phyloP scores from a whole-genome alignment of 768 basidiomycete genomes.

The Lentinula aciculospora region DNA sequence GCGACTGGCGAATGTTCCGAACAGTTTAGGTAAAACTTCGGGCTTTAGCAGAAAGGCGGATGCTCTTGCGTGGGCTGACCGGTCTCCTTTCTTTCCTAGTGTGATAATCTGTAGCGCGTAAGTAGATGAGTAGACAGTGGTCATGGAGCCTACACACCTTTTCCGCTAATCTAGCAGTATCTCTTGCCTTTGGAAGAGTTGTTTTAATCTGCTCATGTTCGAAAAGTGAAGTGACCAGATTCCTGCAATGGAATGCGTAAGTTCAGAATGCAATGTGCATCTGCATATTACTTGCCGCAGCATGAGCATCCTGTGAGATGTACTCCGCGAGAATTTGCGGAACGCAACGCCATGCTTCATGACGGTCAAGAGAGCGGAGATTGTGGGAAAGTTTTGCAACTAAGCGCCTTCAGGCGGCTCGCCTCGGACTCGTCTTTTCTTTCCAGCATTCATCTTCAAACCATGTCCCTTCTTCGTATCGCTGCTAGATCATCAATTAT shows the following conservation, averaged over 20 bases:
- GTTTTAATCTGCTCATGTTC: slow-evolving; percentile 96
- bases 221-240: slow-evolving; percentile 89
- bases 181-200: slow-evolving; percentile 91
- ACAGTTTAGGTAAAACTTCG: slow-evolving; percentile 73
- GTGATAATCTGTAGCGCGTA: slow-evolving; percentile 68
- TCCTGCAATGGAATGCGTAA: slow-evolving; percentile 40
- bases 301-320: slow-evolving; percentile 91
- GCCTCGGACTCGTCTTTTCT: neutral
- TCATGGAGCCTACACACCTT: slow-evolving; percentile 46
- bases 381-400: neutral
- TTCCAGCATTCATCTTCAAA: slow-evolving; percentile 9
- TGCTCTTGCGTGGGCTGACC: slow-evolving; percentile 65
- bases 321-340: slow-evolving; percentile 86
- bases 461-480: slow-evolving; percentile 54
- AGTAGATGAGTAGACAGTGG: neutral
- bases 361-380: slow-evolving; percentile 17
- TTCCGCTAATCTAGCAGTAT: slow-evolving; percentile 86
- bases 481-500: slow-evolving; percentile 38
- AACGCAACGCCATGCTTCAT: slow-evolving; percentile 97
- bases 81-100: slow-evolving; percentile 80
- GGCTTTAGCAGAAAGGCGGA: slow-evolving; percentile 75
- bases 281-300: slow-evolving; percentile 57
- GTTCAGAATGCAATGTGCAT: neutral
- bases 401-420: neutral
- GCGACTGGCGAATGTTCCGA: slow-evolving; percentile 71